phyloP scores from a whole-genome alignment of 257 asterid species.

The Rhazya stricta region DNA sequence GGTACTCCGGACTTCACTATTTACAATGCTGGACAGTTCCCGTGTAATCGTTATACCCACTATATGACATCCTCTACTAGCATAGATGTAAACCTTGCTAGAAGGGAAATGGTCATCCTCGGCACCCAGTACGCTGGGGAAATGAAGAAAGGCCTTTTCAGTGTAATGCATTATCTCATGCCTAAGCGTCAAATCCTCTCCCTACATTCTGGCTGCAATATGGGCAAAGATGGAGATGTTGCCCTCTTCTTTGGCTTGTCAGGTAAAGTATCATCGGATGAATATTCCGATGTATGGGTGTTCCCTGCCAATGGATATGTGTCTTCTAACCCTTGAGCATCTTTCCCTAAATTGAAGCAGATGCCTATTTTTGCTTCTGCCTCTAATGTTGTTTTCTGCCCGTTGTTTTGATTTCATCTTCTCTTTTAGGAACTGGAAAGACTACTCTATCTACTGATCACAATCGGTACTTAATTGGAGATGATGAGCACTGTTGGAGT shows the following conservation, averaged over 20 bases:
- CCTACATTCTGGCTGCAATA: slow-evolving; percentile 84
- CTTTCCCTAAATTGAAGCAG: slow-evolving; percentile 1
- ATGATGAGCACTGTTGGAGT: slow-evolving; percentile 87
- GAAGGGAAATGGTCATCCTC: slow-evolving; percentile 80
- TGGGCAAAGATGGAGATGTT: slow-evolving; percentile 87
- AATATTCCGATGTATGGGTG: slow-evolving; percentile 16
- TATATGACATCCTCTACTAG: slow-evolving; percentile 86
- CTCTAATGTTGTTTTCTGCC: not conserved
- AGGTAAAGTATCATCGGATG: slow-evolving; percentile 41
- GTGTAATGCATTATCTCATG: slow-evolving; percentile 95
- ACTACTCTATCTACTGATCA: slow-evolving; percentile 72
- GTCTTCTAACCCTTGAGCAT: slow-evolving; percentile 23
- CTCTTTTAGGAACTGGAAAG: slow-evolving; percentile 62
- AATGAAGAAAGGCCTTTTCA: slow-evolving; percentile 93
- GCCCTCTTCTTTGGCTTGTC: slow-evolving; percentile 92
- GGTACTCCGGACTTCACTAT: slow-evolving; percentile 88
- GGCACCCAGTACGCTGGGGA: slow-evolving; percentile 95
- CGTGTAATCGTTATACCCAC: slow-evolving; percentile 77
- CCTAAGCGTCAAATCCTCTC: slow-evolving; percentile 86
- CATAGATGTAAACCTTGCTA: slow-evolving; percentile 69
- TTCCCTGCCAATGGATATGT: slow-evolving; percentile 25
- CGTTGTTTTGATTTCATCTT: not conserved
- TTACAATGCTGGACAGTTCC: slow-evolving; percentile 82
- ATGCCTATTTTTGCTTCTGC: not conserved
- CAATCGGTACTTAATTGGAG: slow-evolving; percentile 66